Percentiles rank a stretch among this genome's conserved stretches.
Evolutionary conservation across 1,284 basidiomycete species (phyloP).

Genomic region (Moesziomyces sp.): DNA sequence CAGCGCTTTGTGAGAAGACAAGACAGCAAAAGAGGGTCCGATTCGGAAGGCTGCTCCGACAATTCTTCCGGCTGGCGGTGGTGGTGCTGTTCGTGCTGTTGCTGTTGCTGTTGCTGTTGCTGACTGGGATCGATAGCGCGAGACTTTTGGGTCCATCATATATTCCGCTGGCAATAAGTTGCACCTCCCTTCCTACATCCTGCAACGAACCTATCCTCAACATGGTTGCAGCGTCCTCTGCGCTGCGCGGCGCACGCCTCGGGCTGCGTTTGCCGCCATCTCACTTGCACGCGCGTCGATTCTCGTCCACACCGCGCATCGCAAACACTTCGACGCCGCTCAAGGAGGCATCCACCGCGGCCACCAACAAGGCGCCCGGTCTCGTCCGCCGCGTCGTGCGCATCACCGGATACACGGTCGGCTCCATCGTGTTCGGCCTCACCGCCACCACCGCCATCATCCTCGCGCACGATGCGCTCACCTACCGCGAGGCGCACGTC

Average conservation of each 20-base stretch:
- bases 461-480: conserved; percentile 58
- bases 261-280: not conserved
- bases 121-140: too few species aligned
- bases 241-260: conserved; percentile 1
- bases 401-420: conserved; percentile 33
- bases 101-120: too few species aligned
- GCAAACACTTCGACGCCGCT: conserved; percentile 24
- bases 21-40: too few species aligned
- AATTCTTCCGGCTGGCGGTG: too few species aligned
- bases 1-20: too few species aligned
- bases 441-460: conserved; percentile 46
- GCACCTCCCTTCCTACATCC: too few species aligned
- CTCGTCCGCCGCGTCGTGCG: conserved; percentile 25
- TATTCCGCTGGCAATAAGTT: too few species aligned
- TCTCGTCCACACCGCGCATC: conserved; percentile 8
- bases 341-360: conserved; percentile 21
- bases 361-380: conserved; percentile 10
- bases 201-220: too few species aligned
- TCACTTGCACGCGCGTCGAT: not conserved
- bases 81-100: too few species aligned
- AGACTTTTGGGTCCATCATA: too few species aligned
- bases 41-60: too few species aligned
- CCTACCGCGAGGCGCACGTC: conserved; percentile 56
- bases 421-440: conserved; percentile 58
- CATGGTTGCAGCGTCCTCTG: too few species aligned